Base-by-base conservation (phyloP, 371 early-diverging fungal genomes). In the Syncephalastrum monosporum region DNA sequence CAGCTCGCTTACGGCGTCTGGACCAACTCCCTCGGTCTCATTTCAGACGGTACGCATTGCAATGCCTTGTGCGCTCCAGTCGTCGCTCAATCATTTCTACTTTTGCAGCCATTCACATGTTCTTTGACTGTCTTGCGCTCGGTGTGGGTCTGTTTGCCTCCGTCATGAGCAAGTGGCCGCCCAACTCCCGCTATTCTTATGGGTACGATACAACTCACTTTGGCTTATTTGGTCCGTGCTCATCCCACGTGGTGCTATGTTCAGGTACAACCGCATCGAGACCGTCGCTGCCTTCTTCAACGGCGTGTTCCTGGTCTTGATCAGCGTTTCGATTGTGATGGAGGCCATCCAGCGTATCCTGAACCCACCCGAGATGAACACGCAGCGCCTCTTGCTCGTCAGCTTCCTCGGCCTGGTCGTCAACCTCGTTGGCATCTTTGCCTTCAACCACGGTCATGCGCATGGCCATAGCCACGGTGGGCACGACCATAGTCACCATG, bases 111-210 rank as follows among this genome's bases (percentile, higher is more conserved):
- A 93, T 96, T 47, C 98, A 98, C 72, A 98, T 98, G 98, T 85
- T 96, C 59, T 98, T 98, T 74, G 98, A 98, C 66, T 95, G 93
- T 59, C 75, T 94, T 62, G 96, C 96, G 12, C 68, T 98, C 50
- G 89, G 86, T 3, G 85, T 95, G 21, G 92, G 93, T 33, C 69
- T 98, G 15, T 80, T 89, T 53, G 96, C 96, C 4, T 84, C 91
- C 4, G 92, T 96, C 3, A 89, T 95, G 82, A 86, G 89, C 59
- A 92, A 92, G 71, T 94, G 96, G 94, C 92, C 87, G 4, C 81
- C 91, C 6, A 91, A 86, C 57, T 75, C 82, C 29, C 67, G 79
- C 14, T 94, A 82, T 61, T 83, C 92, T 12, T 96, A 89, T 71
- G 93, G 92, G 83, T 87, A 72, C 48, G 4, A 19, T 4, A 38